Conservation (phyloP, 2,329 filamentous ascomycete species). For the Bipolaris bicolor region DNA sequence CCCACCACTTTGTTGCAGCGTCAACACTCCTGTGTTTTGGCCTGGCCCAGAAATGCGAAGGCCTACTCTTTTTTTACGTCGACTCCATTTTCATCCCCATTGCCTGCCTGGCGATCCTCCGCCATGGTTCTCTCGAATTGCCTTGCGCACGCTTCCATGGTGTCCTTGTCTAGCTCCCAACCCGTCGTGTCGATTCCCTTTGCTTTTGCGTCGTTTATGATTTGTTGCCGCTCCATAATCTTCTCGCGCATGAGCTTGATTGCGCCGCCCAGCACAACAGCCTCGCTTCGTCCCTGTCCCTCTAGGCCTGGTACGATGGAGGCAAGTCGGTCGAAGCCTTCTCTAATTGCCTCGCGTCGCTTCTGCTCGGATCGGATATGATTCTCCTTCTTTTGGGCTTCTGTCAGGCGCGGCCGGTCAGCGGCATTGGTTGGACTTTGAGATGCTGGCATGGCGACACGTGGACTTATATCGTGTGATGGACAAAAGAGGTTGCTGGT, state of each 20-base stretch:
- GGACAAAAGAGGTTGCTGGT: slow-evolving; percentile 1
- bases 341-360: slow-evolving; percentile 75
- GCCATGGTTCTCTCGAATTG: slow-evolving; percentile 34
- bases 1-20: too few relatives aligned
- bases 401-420: slow-evolving; percentile 69
- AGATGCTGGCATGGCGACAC: slow-evolving; percentile 30
- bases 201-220: slow-evolving; percentile 46
- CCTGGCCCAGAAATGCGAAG: background rate
- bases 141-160: slow-evolving; percentile 34
- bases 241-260: slow-evolving; percentile 53
- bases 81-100: slow-evolving; percentile 14
- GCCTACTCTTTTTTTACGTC: slow-evolving; percentile 17
- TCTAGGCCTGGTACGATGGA: slow-evolving; percentile 80
- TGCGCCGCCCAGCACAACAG: slow-evolving; percentile 72
- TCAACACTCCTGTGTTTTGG: background rate
- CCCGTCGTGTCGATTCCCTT: slow-evolving; percentile 43
- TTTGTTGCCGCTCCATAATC: slow-evolving; percentile 45
- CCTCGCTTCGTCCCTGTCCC: slow-evolving; percentile 84
- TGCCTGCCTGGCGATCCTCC: slow-evolving; percentile 25
- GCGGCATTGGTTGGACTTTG: slow-evolving; percentile 38
- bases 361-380: slow-evolving; percentile 73
- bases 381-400: slow-evolving; percentile 75
- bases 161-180: slow-evolving; percentile 41
- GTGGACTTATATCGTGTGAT: slow-evolving; percentile 2
- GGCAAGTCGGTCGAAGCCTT: slow-evolving; percentile 82